These are phyloP conservation scores for Daldinia sp. DNA, from an alignment of 2,329 filamentous ascomycete genomes.

Conservation along the genomic window DNA sequence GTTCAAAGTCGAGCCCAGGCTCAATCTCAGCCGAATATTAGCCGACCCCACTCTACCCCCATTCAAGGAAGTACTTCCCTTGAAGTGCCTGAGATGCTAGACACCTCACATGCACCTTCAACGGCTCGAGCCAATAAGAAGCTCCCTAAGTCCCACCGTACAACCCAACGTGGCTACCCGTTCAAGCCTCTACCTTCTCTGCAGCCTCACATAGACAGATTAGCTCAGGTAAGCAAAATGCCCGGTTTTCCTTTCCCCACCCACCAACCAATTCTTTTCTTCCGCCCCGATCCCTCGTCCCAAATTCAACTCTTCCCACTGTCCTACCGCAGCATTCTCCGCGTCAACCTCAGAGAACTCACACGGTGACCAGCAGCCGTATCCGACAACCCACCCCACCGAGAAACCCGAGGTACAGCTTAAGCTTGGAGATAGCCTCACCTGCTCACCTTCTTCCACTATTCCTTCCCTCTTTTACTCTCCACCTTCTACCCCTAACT, in stretches of 20 bases:
- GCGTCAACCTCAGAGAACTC: conserved; percentile 25
- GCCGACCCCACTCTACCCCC: background rate
- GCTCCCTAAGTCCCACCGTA: background rate
- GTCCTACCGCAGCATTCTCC: conserved; percentile 23
- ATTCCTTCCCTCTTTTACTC: conserved; percentile 22
- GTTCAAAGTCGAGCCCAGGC: background rate
- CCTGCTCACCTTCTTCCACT: background rate
- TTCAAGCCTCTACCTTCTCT: background rate
- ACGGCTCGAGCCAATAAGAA: background rate
- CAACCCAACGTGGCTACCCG: background rate
- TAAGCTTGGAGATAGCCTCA: conserved; percentile 15
- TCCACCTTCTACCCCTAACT: conserved; percentile 38
- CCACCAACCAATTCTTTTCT: conserved; percentile 20
- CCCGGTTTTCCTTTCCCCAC: conserved; percentile 1
- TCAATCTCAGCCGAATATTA: background rate
- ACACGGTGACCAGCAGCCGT: conserved; percentile 32
- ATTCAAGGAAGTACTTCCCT: background rate
- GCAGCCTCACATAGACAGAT: background rate
- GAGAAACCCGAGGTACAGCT: conserved; percentile 10
- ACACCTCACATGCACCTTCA: background rate
- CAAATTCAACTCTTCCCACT: conserved; percentile 26
- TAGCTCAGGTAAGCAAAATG: conserved; percentile 7
- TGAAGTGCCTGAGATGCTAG: background rate
- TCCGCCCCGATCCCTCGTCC: conserved; percentile 11
- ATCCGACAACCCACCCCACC: conserved; percentile 25